Percentiles rank a stretch among this genome's conserved stretches.
Conservation (phyloP, 768 basidiomycete genomes). For the Phlebiopsis flavidoalba region DNA sequence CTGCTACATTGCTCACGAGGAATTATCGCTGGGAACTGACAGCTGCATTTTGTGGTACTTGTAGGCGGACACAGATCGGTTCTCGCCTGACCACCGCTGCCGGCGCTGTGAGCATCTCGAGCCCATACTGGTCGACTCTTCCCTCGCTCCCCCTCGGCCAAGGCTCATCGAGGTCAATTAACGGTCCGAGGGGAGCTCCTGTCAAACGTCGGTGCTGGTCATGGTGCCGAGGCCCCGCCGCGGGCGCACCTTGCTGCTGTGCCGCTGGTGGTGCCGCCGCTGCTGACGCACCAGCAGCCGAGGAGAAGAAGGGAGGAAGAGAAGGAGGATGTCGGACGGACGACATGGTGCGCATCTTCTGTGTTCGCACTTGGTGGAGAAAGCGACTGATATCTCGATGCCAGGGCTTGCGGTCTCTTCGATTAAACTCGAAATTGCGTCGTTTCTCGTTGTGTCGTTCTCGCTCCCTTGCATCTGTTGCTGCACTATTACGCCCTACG, state of each 20-base stretch:
- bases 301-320: slow-evolving; percentile 86
- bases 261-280: slow-evolving; percentile 57
- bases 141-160: too few species aligned
- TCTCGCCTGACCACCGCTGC: slow-evolving; percentile 82
- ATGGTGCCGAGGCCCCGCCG: slow-evolving; percentile 68
- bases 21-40: not conserved
- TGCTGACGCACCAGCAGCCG: slow-evolving; percentile 72
- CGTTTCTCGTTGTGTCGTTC: not conserved
- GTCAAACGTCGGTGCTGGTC: slow-evolving; percentile 91
- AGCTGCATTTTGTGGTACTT: not conserved
- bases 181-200: slow-evolving; percentile 95
- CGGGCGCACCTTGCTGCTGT: slow-evolving; percentile 46
- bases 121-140: slow-evolving; percentile 96
- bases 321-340: slow-evolving; percentile 88
- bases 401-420: slow-evolving; percentile 95
- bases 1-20: not conserved
- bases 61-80: slow-evolving; percentile 91
- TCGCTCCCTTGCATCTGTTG: not conserved
- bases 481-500: slow-evolving; percentile 3
- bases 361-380: not conserved
- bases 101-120: slow-evolving; percentile 80
- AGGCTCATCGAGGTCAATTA: slow-evolving; percentile 97
- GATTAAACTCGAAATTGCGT: slow-evolving; percentile 48
- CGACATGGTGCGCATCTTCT: slow-evolving; percentile 62
- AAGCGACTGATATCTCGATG: not conserved